A percentile compares a stretch with the other conserved stretches of the same genome.
phyloP scores from a whole-genome alignment of 331 rosid species.

The Quercus lobata region DNA sequence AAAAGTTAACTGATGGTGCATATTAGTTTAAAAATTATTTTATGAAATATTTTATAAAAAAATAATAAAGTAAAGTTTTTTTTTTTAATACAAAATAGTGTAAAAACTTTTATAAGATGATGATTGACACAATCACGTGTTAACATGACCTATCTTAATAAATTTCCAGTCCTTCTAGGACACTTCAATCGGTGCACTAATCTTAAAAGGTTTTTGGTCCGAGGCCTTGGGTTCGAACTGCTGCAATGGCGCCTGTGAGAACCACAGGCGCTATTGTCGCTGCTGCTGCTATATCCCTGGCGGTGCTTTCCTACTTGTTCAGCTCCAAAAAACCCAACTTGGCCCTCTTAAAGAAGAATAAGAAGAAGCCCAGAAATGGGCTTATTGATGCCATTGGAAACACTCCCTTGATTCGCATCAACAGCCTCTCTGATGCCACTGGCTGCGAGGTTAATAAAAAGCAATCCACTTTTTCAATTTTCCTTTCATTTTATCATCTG shows the following conservation, averaged over 20 bases:
- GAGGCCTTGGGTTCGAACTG: not conserved
- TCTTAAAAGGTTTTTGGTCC: not conserved
- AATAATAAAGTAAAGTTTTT: too few relatives aligned
- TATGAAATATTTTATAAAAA: too few relatives aligned
- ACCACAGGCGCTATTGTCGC: constrained; percentile 48
- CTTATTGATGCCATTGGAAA: constrained; percentile 75
- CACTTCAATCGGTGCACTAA: too few relatives aligned
- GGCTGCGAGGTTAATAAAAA: constrained; percentile 60
- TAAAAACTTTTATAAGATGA: too few relatives aligned
- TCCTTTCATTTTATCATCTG: not conserved
- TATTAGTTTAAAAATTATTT: too few relatives aligned
- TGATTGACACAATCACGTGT: too few relatives aligned
- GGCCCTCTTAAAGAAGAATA: constrained; percentile 14
- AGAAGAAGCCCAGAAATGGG: constrained; percentile 30
- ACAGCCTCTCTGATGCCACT: constrained; percentile 86
- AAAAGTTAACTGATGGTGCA: too few relatives aligned
- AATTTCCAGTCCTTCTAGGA: too few relatives aligned
- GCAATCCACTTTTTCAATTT: not conserved
- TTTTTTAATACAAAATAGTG: too few relatives aligned
- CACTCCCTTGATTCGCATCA: constrained; percentile 83
- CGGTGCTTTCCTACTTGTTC: constrained; percentile 38
- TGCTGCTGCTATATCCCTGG: constrained; percentile 38
- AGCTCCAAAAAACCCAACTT: constrained; percentile 11
- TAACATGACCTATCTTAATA: too few relatives aligned
- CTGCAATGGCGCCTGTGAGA: constrained; percentile 60